phyloP scores from a whole-genome alignment of 2,329 filamentous ascomycete genomes.

The Pseudofabraea citricarpa region DNA sequence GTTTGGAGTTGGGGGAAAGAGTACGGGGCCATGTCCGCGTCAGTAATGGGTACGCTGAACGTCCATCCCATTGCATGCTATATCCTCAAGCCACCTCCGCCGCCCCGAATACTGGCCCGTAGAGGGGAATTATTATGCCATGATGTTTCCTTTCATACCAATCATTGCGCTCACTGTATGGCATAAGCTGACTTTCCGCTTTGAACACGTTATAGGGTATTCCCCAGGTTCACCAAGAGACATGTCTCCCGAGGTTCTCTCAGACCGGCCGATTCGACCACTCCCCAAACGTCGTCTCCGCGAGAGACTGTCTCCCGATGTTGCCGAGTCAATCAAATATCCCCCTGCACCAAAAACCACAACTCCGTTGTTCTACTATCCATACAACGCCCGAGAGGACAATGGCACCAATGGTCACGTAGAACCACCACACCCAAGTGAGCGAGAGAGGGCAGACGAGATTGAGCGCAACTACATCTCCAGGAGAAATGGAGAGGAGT shows the following conservation, averaged over 20 bases:
- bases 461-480: constrained; percentile 29
- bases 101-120: too few relatives aligned
- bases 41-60: constrained; percentile 37
- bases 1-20: constrained; percentile 9
- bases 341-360: constrained; percentile 69
- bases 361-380: constrained; percentile 72
- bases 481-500: constrained; percentile 49
- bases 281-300: constrained; percentile 85
- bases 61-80: constrained; percentile 1
- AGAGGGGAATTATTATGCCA: too few relatives aligned
- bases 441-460: constrained; percentile 25
- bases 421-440: constrained; percentile 23
- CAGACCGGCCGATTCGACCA: constrained; percentile 87
- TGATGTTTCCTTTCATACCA: neutral
- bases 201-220: constrained; percentile 17
- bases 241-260: constrained; percentile 71
- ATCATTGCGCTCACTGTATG: constrained; percentile 1
- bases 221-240: constrained; percentile 30
- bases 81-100: constrained; percentile 5
- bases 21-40: constrained; percentile 15
- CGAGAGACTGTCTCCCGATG: constrained; percentile 80
- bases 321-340: constrained; percentile 76
- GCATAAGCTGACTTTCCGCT: constrained; percentile 11
- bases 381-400: constrained; percentile 35
- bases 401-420: constrained; percentile 24